Base-by-base conservation (phyloP, 306 rosid species). In the Cicer yamashitae region DNA sequence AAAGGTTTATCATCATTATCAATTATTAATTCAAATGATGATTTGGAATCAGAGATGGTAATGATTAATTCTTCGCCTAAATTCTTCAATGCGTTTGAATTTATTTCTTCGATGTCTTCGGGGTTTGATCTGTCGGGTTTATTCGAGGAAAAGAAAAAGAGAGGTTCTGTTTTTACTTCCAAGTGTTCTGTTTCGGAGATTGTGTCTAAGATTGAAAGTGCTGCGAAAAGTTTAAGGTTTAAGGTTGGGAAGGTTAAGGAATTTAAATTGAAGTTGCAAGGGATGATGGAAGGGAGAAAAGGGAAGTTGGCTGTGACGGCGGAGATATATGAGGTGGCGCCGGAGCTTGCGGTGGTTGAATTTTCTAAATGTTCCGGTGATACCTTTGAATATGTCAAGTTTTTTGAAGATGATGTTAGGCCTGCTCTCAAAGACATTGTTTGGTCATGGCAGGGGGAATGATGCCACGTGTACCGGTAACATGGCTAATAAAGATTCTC, bases 401-500 rank as follows among this genome's bases (percentile, higher is more conserved):
- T 91, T 18, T 91, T 87, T 44, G 93, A 89, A 13, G 93, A 89
- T 18, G 88, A 82, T 15, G 88, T 89, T 9, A 77, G 97, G 82
- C 91, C 97, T 0, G 75, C 51, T 1, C 75, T 70, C 11, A 70
- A 70, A 11, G 75, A 70, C 50, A 52, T 70, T 70, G 96, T 91
- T 10, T 91, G 97, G 97, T 85, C 94, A 17, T 91, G 97, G 97
- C 91, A 91, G 77, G 96, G 94, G 11, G 96, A 91, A 13, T 64
- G 72, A 70, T 25, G 51, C 18, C 14, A 37, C 40, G 50, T 56
- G 80, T 48, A 67, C 74, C 17, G 39, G 66, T 15, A 20, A 58
- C 45, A 38, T 67, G 62, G 59, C 18, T 6, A 22, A 50, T 37
- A 79, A 74, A 61, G 83, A 38, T 46, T 70, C 67, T 56, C 20